A percentile compares a stretch with the other conserved stretches of the same genome.
Conservation (phyloP, 106 monocot species). For the Platanthera guangdongensis region DNA sequence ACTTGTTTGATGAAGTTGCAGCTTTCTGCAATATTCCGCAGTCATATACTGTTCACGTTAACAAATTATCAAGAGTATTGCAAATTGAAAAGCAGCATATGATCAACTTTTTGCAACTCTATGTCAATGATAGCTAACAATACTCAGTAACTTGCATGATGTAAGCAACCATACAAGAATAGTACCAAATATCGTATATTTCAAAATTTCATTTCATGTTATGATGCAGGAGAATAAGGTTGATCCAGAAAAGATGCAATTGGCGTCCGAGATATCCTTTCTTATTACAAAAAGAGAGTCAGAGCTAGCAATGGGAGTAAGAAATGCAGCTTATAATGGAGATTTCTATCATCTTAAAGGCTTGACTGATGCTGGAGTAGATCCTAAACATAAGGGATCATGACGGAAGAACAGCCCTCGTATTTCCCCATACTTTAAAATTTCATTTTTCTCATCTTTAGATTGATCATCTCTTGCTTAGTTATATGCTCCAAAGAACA, state of each 20-base stretch:
- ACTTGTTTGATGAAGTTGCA: slow-evolving; percentile 59
- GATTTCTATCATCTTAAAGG: slow-evolving; percentile 49
- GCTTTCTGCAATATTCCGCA: slow-evolving; percentile 60
- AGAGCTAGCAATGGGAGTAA: slow-evolving; percentile 51
- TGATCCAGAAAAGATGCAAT: slow-evolving; percentile 36
- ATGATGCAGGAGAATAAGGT: slow-evolving; percentile 28
- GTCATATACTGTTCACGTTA: slow-evolving; percentile 51
- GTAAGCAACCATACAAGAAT: not conserved
- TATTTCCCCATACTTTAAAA: slow-evolving; percentile 10
- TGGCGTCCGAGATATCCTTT: slow-evolving; percentile 56
- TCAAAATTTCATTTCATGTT: not conserved
- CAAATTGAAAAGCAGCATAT: slow-evolving; percentile 63
- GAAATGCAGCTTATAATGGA: slow-evolving; percentile 57
- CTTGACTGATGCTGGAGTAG: slow-evolving; percentile 55
- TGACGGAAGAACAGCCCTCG: slow-evolving; percentile 67
- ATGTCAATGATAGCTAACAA: slow-evolving; percentile 58
- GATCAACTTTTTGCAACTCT: slow-evolving; percentile 42
- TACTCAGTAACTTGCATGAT: slow-evolving; percentile 9
- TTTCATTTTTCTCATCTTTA: no score
- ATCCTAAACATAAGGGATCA: slow-evolving; percentile 61
- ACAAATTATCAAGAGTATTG: slow-evolving; percentile 48
- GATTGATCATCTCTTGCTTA: no score
- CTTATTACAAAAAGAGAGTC: slow-evolving; percentile 61
- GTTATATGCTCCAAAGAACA: no score
- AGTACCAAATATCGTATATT: not conserved